Conservation (phyloP, 1,139 yeast species). For the Magnusiomyces tetraspermus region DNA sequence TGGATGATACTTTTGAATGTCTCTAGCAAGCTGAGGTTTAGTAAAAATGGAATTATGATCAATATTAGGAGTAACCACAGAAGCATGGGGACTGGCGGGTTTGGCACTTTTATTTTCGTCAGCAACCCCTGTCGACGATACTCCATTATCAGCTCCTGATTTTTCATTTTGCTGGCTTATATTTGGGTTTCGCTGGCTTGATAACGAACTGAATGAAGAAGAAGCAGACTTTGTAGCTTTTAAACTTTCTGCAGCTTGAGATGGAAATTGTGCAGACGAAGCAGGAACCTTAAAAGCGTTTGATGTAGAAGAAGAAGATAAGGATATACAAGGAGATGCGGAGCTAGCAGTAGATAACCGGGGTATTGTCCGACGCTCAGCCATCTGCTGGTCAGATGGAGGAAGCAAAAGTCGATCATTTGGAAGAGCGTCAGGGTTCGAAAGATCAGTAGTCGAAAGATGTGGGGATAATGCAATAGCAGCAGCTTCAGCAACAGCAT, state of each 20-base stretch:
- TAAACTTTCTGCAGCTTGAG: no score
- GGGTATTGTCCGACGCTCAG: neutral
- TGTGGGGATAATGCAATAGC: constrained; percentile 1
- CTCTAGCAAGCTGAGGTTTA: neutral
- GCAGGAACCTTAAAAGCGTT: neutral
- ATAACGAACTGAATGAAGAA: no score
- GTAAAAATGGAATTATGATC: neutral
- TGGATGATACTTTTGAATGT: neutral
- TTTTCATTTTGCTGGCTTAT: neutral
- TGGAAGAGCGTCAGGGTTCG: neutral
- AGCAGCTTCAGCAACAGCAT: constrained; percentile 3
- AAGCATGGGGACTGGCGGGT: no score
- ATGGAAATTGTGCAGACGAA: neutral
- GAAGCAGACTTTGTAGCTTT: neutral
- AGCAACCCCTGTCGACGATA: neutral
- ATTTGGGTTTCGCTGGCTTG: neutral
- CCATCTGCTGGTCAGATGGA: neutral
- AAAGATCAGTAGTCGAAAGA: neutral
- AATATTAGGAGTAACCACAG: neutral
- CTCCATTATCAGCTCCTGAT: neutral
- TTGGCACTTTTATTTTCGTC: no score
- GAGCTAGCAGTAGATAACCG: neutral
- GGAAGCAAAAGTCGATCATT: neutral
- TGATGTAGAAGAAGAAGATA: neutral
- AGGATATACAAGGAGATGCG: neutral